Evolutionary conservation across 345 rosid genomes (phyloP).

Genomic region (Brassica incana): DNA sequence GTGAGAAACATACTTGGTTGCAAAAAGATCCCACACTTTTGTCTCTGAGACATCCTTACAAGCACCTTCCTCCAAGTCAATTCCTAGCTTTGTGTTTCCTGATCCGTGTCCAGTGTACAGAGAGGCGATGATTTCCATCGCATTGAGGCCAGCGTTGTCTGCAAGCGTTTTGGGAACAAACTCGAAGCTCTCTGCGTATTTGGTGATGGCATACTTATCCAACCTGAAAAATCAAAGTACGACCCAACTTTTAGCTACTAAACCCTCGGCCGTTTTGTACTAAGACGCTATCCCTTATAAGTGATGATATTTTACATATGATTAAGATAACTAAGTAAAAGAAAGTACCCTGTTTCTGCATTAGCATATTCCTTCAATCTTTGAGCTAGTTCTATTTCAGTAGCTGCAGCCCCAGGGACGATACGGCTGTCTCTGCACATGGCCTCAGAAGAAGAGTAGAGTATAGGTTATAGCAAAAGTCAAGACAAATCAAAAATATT

Average conservation of each 20-base stretch:
- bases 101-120: constrained; percentile 90
- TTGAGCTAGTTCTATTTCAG: constrained; percentile 94
- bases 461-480: not conserved
- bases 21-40: constrained; percentile 84
- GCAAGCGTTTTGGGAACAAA: constrained; percentile 88
- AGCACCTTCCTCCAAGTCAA: constrained; percentile 79
- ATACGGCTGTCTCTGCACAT: constrained; percentile 98
- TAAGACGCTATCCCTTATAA: not conserved
- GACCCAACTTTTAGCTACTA: not conserved
- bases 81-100: constrained; percentile 84
- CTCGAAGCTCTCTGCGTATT: constrained; percentile 98
- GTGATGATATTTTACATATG: not conserved
- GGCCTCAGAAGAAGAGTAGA: constrained; percentile 50
- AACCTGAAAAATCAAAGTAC: constrained; percentile 45
- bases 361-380: constrained; percentile 89
- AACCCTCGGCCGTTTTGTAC: not conserved
- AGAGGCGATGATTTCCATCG: constrained; percentile 92
- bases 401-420: constrained; percentile 94
- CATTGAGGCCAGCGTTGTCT: constrained; percentile 96
- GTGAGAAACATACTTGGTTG: constrained; percentile 64
- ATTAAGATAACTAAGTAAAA: not conserved
- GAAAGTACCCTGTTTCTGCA: constrained; percentile 82
- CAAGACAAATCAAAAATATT: not conserved
- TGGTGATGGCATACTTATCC: constrained; percentile 94
- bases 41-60: constrained; percentile 68